Evolutionary conservation across 2,329 filamentous ascomycete genomes (phyloP), one percentile per base, ranked within the genome.

Genomic region (Fusarium redolens): DNA sequence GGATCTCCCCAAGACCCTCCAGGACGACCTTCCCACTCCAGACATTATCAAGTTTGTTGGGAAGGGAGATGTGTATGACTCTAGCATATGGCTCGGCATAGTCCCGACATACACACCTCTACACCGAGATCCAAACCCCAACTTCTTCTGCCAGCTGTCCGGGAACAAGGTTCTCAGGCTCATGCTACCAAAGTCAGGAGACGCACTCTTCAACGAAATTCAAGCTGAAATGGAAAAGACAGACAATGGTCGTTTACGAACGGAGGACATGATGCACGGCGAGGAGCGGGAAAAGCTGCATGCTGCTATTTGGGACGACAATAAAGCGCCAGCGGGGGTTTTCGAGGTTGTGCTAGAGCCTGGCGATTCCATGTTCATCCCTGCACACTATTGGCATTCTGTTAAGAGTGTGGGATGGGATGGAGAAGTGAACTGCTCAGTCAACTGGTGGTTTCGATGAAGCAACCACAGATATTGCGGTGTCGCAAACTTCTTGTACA

Each of bases 111-210:
- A 94, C 75, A 98, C 96, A 1, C 95, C 96, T 7, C 85, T 97
- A 6, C 96, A 99, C 81, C 90, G 93, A 61, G 96, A 99, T 78
- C 96, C 96, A 1, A 98, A 98, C 77, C 94, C 94, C 0, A 99
- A 99, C 79, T 77, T 98, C 0, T 97, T 98, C 79, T 90, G 93
- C 50, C 96, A 99, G 81, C 81, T 98, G 17, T 90, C 89, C 20
- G 90, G 93, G 7, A 82, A 79, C 57, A 99, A 99, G 81, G 80
- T 84, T 0, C 85, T 98, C 20, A 87, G 95, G n/a, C 79, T 98
- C 17, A 86, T 96, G 65, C 83, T 86, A 8, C 94, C 95, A 0
- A 78, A 82, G 0, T 78, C 85, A 6, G 96, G 96, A 2, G 83
- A 88, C 51, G 81, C 77, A 1, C 79, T 97, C 4, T 97, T 95